Evolutionary conservation across 805 yeast species (phyloP), one percentile per base, ranked within the genome.

Genomic region (Candida silvatica): DNA sequence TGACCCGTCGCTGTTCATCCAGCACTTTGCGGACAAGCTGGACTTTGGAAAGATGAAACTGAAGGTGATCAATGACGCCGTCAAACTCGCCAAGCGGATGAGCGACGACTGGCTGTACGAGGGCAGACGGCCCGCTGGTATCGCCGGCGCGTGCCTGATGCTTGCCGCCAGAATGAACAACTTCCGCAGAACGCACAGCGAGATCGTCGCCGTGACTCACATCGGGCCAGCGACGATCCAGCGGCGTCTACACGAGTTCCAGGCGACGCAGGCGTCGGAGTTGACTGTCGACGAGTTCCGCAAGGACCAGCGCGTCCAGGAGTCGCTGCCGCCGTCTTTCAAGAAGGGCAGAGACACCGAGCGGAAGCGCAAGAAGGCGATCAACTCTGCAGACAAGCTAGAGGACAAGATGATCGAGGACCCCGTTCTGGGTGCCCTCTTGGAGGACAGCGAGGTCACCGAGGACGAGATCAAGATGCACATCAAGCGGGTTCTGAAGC

Each of bases 61-160:
- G 26, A 79, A 79, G 46, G 95, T 92, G 11, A 79, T 84, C 30
- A 73, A 71, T 40, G 99, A 92, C 56, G 97, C 98, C 0, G 78
- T 79, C 5, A 74, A 78, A 47, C 61, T 92, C 17, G 95, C 95
- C 0, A 84, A 77, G 51, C 68, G 95, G 45, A 92, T 92, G 99
- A 69, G 88, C 11, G 74, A 77, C 29, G 97, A 92, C 51, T 92
- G 97, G 97, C 82, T 92, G 46, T 84, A 80, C 54, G 94, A 86
- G 59, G 99, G 99, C 18, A 72, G 99, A 52, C 69, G 97, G 42
- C 98, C 99, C 0, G 97, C 98, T 0, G 98, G 99, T 49, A 76
- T 92, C 36, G 98, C 98, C 0, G 99, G 97, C 17, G 98, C 98
- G 0, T 87, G 97, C 58, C 66, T 92, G 2, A 55, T 94, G 30